A percentile compares a stretch with the other conserved stretches of the same genome.
Evolutionary conservation across 2,329 filamentous ascomycete genomes (phyloP).

Genomic region (Sporothrix phasma): DNA sequence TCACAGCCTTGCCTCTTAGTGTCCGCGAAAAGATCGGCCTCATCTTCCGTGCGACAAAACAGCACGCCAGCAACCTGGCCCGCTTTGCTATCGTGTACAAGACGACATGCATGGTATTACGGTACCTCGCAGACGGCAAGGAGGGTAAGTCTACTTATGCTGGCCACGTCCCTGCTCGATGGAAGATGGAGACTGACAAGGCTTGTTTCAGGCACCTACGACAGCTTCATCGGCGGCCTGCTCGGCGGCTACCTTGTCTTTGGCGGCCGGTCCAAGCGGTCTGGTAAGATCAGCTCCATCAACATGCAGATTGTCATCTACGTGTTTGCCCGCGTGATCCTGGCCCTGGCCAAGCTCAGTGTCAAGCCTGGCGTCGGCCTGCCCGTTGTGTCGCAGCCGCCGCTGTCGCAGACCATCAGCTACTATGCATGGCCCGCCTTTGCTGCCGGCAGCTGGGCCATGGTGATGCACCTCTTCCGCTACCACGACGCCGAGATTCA

Average conservation of each 20-base stretch:
- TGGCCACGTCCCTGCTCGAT: too few relatives aligned
- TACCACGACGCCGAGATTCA: constrained; percentile 88
- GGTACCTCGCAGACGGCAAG: constrained; percentile 51
- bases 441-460: constrained; percentile 80
- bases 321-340: constrained; percentile 82
- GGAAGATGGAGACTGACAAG: too few relatives aligned
- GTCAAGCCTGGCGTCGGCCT: constrained; percentile 54
- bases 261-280: constrained; percentile 53
- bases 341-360: constrained; percentile 74
- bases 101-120: constrained; percentile 63
- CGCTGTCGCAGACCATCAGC: constrained; percentile 41
- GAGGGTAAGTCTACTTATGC: constrained; percentile 34
- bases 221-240: constrained; percentile 78
- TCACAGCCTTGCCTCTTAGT: not conserved
- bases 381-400: constrained; percentile 39
- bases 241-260: constrained; percentile 91
- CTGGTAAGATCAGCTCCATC: constrained; percentile 63
- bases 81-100: constrained; percentile 92
- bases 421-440: constrained; percentile 86
- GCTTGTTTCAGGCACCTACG: constrained; percentile 52
- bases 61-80: constrained; percentile 85
- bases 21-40: constrained; percentile 67
- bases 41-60: constrained; percentile 75
- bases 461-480: constrained; percentile 91
- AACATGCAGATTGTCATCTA: constrained; percentile 98